These are phyloP conservation scores for Seiridium cupressi DNA, from an alignment of 2,329 filamentous ascomycete genomes.

Conservation along the genomic window DNA sequence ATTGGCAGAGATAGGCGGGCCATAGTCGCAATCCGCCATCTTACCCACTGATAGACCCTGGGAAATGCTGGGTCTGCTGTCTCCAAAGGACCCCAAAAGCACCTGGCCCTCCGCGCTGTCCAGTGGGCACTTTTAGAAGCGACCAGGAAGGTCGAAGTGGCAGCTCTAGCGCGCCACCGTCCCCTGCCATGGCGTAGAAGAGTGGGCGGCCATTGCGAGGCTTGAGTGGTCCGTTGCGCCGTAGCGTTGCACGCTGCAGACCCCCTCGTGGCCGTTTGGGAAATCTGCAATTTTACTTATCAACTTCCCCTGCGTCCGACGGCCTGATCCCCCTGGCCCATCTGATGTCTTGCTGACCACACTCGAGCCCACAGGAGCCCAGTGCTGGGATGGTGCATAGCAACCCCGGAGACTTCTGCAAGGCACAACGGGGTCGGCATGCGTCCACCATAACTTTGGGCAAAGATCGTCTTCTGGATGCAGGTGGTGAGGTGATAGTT, in stretches of 20 bases:
- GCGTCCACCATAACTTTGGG: background rate
- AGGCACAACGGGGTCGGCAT: background rate
- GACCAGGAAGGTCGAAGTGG: background rate
- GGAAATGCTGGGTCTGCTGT: background rate
- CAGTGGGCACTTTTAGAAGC: background rate
- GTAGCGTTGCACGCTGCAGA: conserved; percentile 13
- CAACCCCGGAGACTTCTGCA: background rate
- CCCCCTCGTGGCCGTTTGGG: conserved; percentile 17
- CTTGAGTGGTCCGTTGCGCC: conserved; percentile 17
- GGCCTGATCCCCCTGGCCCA: background rate
- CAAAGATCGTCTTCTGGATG: background rate
- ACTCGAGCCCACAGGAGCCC: background rate
- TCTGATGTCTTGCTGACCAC: background rate
- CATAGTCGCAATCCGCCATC: conserved; percentile 6
- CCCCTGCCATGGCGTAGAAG: background rate
- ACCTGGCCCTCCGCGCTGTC: background rate
- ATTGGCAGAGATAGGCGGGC: background rate
- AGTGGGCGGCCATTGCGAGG: background rate
- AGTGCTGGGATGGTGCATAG: background rate
- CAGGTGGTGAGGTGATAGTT: background rate
- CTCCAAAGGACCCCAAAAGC: background rate
- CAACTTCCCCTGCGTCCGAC: conserved; percentile 8
- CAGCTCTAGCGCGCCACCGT: background rate
- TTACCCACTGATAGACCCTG: conserved; percentile 4
- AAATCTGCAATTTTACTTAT: conserved; percentile 25